Base-by-base conservation (phyloP, 257 asterid species). In the Scutellaria minor region DNA sequence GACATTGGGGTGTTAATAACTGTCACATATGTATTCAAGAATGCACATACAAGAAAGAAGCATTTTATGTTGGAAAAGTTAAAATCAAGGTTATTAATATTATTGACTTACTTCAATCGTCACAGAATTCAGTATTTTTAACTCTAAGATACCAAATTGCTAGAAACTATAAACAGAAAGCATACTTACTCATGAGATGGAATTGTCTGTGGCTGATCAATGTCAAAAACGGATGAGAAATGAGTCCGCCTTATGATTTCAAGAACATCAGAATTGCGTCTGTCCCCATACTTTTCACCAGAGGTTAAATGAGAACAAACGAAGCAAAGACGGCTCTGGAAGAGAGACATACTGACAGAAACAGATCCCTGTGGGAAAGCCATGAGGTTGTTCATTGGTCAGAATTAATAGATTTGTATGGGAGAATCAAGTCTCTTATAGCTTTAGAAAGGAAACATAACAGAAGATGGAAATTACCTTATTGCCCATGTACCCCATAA, bases 401-500 rank as follows among this genome's bases (percentile, higher is more conserved):
- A 69, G 39, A 58, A 75, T 40, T 56, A 7, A 70, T 24, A 18
- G 48, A 44, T 35, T 44, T 42, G 64, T 40, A 51, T 5, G 37
- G n/a, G n/a, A 48, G 14, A 13, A 12, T 65, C 71, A 35, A 59
- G 3, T 31, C 8, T 35, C 46, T 59, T 6, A n/a, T 39, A 60
- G 47, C 47, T 65, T 47, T 27, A 12, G 13, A 47, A 31, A 61
- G 14, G 31, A 41, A 20, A 3, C 0, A 22, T 35, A 47, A 24
- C 27, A 20, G 22, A 27, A 53, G 66, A 13, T 76, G 57, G 70
- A 69, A 75, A 53, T n/a, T 80, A 91, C 98, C 98, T 93, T 93
- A 78, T 93, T 93, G 9, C 98, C 98, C 92, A 93, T 85, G 84
- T 93, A 93, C 35, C 98, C 97, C 98, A 93, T 93, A 24, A 93